phyloP scores from a whole-genome alignment of 108 stramenopile genomes.

The Cyclotella kingstonii region DNA sequence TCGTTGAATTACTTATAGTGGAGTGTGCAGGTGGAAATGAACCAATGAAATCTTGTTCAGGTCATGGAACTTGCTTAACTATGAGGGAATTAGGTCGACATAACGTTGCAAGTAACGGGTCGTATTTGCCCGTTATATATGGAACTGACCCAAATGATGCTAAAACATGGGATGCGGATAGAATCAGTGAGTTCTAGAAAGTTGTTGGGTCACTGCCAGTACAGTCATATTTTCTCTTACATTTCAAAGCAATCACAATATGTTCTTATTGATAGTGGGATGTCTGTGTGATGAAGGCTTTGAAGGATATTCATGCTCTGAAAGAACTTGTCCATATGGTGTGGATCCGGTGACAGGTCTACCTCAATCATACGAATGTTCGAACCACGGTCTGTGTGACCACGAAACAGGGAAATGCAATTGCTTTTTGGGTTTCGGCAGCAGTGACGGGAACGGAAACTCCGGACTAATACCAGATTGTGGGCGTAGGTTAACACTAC shows the following conservation, averaged over 20 bases:
- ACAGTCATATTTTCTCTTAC: no score
- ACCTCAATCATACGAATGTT: conserved; percentile 47
- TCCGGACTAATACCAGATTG: conserved; percentile 41
- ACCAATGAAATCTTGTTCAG: conserved; percentile 45
- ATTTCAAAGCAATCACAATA: no score
- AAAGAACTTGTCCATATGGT: conserved; percentile 58
- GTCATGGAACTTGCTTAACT: conserved; percentile 67
- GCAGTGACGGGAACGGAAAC: conserved; percentile 42
- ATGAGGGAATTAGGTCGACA: conserved; percentile 63
- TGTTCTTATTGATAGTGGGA: conserved; percentile 1
- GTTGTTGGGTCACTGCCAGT: background rate
- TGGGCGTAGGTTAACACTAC: conserved; percentile 25
- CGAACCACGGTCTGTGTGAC: conserved; percentile 52
- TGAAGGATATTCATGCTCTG: conserved; percentile 62
- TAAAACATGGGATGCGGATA: conserved; percentile 74
- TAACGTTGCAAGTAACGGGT: conserved; percentile 30
- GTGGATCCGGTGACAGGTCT: conserved; percentile 51
- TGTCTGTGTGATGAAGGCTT: conserved; percentile 68
- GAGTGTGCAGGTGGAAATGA: conserved; percentile 38
- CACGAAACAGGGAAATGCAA: conserved; percentile 41
- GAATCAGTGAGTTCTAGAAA: conserved; percentile 54
- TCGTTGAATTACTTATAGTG: conserved; percentile 4
- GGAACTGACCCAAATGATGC: conserved; percentile 52
- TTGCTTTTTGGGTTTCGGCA: conserved; percentile 49
- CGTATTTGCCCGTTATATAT: conserved; percentile 39